Percentiles rank a stretch among this genome's conserved stretches.
These are phyloP conservation scores for Chlamydomonas schloesseri DNA, from an alignment of 139 green algal genomes.

Conservation along the genomic window DNA sequence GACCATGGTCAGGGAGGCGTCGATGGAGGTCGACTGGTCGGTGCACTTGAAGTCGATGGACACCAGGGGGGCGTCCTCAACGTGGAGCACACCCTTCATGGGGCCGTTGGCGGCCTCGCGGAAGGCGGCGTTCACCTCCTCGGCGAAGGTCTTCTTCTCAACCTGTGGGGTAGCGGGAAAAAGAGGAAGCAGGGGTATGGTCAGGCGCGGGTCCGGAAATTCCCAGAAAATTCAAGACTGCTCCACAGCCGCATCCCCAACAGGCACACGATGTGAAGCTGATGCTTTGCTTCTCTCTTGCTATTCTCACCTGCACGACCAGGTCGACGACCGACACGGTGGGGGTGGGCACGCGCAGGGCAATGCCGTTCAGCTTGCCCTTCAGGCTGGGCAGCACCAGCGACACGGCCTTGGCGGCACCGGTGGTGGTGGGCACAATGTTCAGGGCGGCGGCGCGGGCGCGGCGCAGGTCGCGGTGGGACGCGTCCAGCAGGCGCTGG, in stretches of 20 bases:
- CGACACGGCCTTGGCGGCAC: slow-evolving; percentile 97
- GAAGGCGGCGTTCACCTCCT: slow-evolving; percentile 99
- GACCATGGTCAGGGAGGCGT: slow-evolving; percentile 98
- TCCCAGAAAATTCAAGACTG: not conserved
- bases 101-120: slow-evolving; percentile 85
- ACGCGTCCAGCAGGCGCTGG: slow-evolving; percentile 98
- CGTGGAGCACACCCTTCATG: slow-evolving; percentile 92
- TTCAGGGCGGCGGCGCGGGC: slow-evolving; percentile 97
- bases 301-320: slow-evolving; percentile 94
- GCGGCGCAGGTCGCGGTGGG: slow-evolving; percentile 97
- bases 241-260: not conserved
- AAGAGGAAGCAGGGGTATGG: too few relatives aligned
- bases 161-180: slow-evolving; percentile 67
- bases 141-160: slow-evolving; percentile 99
- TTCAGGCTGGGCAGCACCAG: slow-evolving; percentile 95
- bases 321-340: slow-evolving; percentile 99
- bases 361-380: slow-evolving; percentile 98
- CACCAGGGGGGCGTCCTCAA: slow-evolving; percentile 96
- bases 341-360: slow-evolving; percentile 98
- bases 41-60: slow-evolving; percentile 95
- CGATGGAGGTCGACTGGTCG: slow-evolving; percentile 92
- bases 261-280: too few relatives aligned
- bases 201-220: not conserved
- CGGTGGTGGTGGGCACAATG: slow-evolving; percentile 99
- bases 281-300: too few relatives aligned